These are phyloP conservation scores for Colletotrichum sp. DNA, from an alignment of 2,329 filamentous ascomycete genomes.

Conservation along the genomic window DNA sequence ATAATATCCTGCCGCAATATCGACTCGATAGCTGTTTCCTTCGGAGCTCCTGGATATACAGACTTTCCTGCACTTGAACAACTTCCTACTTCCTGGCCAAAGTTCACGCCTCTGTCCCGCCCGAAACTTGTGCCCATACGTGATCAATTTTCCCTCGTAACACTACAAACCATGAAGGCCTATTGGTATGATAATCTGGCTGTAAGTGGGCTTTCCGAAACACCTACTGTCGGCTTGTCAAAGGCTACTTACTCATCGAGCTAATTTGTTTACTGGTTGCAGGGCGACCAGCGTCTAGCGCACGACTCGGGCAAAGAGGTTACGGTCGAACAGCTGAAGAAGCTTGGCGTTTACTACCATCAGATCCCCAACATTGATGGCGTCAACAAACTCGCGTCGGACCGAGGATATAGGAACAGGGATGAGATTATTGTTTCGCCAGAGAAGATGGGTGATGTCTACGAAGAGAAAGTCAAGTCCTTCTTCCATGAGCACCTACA, in stretches of 20 bases:
- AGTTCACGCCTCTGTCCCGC: not conserved
- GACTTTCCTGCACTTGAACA: not conserved
- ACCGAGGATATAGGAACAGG: slow-evolving; percentile 89
- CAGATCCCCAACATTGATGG: slow-evolving; percentile 65
- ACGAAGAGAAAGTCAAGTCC: slow-evolving; percentile 90
- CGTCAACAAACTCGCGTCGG: slow-evolving; percentile 76
- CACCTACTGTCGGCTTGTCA: not conserved
- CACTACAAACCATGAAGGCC: slow-evolving; percentile 51
- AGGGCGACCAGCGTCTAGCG: slow-evolving; percentile 92
- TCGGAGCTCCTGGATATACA: not conserved
- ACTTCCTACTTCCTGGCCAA: not conserved
- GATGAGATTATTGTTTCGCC: slow-evolving; percentile 93
- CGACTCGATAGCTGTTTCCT: not conserved
- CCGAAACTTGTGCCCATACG: not conserved
- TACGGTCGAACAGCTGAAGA: slow-evolving; percentile 66
- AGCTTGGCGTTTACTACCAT: slow-evolving; percentile 83
- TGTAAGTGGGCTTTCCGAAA: slow-evolving; percentile 40
- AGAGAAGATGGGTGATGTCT: slow-evolving; percentile 80
- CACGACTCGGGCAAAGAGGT: slow-evolving; percentile 85
- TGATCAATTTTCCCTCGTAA: not conserved
- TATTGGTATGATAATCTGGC: slow-evolving; percentile 63
- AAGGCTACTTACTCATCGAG: not conserved
- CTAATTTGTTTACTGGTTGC: not conserved
- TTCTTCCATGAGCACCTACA: slow-evolving; percentile 98
- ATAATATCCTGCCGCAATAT: not conserved